Base-by-base conservation (phyloP, 2,329 filamentous ascomycete species). In the Trichoderma atroviride region DNA sequence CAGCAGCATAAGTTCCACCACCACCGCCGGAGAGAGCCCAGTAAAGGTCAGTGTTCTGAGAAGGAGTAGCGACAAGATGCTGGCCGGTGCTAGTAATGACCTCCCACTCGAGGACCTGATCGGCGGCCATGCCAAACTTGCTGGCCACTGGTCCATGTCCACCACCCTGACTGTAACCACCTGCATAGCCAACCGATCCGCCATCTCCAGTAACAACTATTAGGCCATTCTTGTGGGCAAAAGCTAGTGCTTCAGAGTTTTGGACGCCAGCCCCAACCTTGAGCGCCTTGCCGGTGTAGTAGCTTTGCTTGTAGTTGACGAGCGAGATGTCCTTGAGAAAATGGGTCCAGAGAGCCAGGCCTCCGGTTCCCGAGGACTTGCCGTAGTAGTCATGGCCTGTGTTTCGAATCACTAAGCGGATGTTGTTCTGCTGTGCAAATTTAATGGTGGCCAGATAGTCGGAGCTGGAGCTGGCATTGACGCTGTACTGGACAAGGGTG, bases 11-110 rank as follows among this genome's bases (percentile, higher is more conserved):
- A 11, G 70, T 63, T 37, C 70, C 70, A 27, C 68, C 68, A 31
- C 89, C 88, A 0, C 88, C 87, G 4, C 88, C 88, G 53, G 81
- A 81, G 1, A 90, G 77, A 1, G 88, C 89, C 88, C 88, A 91
- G 79, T 87, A 91, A 1, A 91, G 79, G 63, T 90, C 88, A 0
- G 79, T 69, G 71, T 90, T 86, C 37, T 83, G 70, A 0, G 73
- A 74, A 0, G 79, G 80, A 4, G 80, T 84, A 0, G 86, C 87
- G 2, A 76, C 83, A 1, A 88, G 71, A n/a, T 83, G 73, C 19
- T 81, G 69, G 2, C 88, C 87, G 19, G 76, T 74, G 0, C 82
- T 84, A 9, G 83, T 86, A n/a, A 91, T 81, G 1, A 88, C 85
- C 70, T 88, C 82, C 65, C 81, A 86, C 71, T 85, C 81, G 2